Conservation (phyloP, 2,329 filamentous ascomycete genomes). For the Pyrenophora teres region DNA sequence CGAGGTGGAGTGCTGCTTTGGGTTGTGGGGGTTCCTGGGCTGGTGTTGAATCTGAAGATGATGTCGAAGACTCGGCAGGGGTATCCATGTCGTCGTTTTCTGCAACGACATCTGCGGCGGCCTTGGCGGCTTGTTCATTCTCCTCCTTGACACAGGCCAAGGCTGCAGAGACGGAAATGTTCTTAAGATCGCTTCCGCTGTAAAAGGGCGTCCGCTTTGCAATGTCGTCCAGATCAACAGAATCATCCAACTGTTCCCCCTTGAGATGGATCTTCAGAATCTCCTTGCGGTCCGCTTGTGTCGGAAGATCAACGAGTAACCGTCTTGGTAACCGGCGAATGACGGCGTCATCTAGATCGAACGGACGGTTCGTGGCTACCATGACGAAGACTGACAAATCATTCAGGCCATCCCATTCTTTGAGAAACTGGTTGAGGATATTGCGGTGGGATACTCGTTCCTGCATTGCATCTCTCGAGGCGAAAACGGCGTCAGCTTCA, state of each 20-base stretch:
- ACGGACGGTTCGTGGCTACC: conserved; percentile 95
- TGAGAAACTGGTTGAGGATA: conserved; percentile 93
- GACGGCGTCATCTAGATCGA: conserved; percentile 89
- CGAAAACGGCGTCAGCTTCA: conserved; percentile 91
- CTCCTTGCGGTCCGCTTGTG: conserved; percentile 66
- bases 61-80: not conserved
- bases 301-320: conserved; percentile 73
- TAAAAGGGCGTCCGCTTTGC: conserved; percentile 74
- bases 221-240: conserved; percentile 66
- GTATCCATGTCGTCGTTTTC: not conserved
- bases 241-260: conserved; percentile 65
- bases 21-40: not conserved
- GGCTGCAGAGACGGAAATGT: conserved; percentile 77
- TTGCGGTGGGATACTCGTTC: conserved; percentile 78
- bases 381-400: conserved; percentile 89
- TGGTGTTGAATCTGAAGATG: conserved; percentile 10
- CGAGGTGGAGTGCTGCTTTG: conserved; percentile 40
- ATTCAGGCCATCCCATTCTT: conserved; percentile 95
- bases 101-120: conserved; percentile 26
- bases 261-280: conserved; percentile 74
- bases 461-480: conserved; percentile 69
- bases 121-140: conserved; percentile 50
- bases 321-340: conserved; percentile 75
- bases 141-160: conserved; percentile 80
- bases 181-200: conserved; percentile 83